These are phyloP conservation scores for Chlorophyllum brunneum DNA, from an alignment of 768 basidiomycete species.

Conservation along the genomic window DNA sequence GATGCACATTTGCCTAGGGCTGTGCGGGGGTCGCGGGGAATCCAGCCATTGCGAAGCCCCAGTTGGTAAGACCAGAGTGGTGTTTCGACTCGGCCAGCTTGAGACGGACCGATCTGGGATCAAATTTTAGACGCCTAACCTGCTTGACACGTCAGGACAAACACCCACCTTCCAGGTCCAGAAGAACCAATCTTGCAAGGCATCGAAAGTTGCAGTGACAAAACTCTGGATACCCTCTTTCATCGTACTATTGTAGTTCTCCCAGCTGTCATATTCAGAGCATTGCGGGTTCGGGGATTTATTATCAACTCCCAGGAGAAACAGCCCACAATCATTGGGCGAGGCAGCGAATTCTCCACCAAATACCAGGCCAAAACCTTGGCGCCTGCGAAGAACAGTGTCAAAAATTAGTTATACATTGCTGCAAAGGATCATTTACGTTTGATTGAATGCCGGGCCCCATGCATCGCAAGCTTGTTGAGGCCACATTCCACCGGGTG, in stretches of 20 bases:
- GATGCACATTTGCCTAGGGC: slow-evolving; percentile 58
- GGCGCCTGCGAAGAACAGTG: slow-evolving; percentile 26
- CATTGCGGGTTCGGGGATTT: slow-evolving; percentile 38
- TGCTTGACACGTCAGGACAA: no score
- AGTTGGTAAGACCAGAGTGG: slow-evolving; percentile 42
- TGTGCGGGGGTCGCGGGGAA: slow-evolving; percentile 66
- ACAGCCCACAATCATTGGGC: slow-evolving; percentile 56
- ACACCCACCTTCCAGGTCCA: slow-evolving; percentile 44
- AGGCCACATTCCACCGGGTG: slow-evolving; percentile 44
- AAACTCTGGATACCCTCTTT: slow-evolving; percentile 45
- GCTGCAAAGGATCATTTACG: slow-evolving; percentile 25
- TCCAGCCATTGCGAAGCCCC: slow-evolving; percentile 66
- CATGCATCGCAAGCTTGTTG: slow-evolving; percentile 51
- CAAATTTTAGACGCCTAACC: not conserved
- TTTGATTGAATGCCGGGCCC: slow-evolving; percentile 53
- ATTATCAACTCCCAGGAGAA: slow-evolving; percentile 21
- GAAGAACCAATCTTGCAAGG: slow-evolving; percentile 40
- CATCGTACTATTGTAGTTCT: slow-evolving; percentile 42
- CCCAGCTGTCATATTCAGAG: slow-evolving; percentile 45
- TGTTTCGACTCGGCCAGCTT: slow-evolving; percentile 28
- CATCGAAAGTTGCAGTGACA: slow-evolving; percentile 47
- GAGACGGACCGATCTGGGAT: slow-evolving; percentile 42
- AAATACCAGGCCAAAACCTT: slow-evolving; percentile 61
- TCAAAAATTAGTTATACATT: slow-evolving; percentile 26
- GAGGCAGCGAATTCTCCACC: slow-evolving; percentile 77